phyloP scores from a whole-genome alignment of 2,329 filamentous ascomycete genomes.

The Verticillium zaregamsianum region DNA sequence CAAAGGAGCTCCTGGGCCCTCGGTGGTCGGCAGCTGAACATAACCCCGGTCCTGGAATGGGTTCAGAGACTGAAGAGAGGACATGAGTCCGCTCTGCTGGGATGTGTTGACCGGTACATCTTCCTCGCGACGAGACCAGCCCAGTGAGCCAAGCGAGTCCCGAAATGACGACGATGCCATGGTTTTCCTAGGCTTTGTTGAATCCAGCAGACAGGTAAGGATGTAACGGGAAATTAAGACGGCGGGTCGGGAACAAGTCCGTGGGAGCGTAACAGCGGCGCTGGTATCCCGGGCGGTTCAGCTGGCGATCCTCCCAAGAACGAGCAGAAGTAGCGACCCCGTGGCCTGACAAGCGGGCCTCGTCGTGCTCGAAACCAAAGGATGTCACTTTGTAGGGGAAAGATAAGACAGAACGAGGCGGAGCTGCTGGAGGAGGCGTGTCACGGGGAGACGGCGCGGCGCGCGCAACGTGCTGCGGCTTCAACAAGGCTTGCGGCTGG shows the following conservation, averaged over 20 bases:
- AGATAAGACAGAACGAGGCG: not conserved
- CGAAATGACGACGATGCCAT: slow-evolving; percentile 91
- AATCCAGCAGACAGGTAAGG: not conserved
- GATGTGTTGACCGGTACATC: slow-evolving; percentile 72
- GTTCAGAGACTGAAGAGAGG: slow-evolving; percentile 79
- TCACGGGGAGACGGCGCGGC: not conserved
- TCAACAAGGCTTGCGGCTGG: not conserved
- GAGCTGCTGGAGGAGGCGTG: not conserved
- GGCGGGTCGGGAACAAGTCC: not conserved
- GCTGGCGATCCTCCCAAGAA: not conserved
- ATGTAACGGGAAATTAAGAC: not conserved
- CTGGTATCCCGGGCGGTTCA: not conserved
- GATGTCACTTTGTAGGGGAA: not conserved
- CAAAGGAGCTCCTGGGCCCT: slow-evolving; percentile 76
- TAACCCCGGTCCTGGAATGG: slow-evolving; percentile 85
- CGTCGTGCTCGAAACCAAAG: not conserved
- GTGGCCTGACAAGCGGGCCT: not conserved
- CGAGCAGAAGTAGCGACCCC: not conserved
- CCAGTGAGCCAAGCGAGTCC: slow-evolving; percentile 90
- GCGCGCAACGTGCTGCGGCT: not conserved
- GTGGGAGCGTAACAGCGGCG: not conserved
- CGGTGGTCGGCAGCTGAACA: slow-evolving; percentile 83
- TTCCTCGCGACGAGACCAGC: slow-evolving; percentile 82
- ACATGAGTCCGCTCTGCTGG: slow-evolving; percentile 69
- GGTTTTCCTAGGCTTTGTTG: slow-evolving; percentile 8